phyloP scores from a whole-genome alignment of 1,139 yeast species.

The Magnusiomyces magnusii region DNA sequence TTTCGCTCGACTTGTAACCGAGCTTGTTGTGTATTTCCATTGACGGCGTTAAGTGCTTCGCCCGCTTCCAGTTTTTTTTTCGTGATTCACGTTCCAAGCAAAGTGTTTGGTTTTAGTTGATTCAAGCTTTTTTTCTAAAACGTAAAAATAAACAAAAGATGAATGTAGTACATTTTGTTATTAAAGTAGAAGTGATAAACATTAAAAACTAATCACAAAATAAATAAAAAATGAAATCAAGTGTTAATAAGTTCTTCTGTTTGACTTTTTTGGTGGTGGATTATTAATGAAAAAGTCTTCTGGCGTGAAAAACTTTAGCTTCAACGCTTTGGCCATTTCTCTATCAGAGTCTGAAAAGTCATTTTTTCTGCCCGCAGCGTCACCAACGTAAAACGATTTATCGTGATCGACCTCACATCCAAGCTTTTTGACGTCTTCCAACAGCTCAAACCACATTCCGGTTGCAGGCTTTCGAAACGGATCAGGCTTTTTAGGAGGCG shows the following conservation, averaged over 20 bases:
- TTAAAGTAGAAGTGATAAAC: background rate
- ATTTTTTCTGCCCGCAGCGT: conserved; percentile 77
- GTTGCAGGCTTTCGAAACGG: conserved; percentile 61
- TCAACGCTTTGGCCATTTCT: conserved; percentile 53
- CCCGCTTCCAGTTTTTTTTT: conserved; percentile 5
- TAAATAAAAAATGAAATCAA: no score
- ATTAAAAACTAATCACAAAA: no score
- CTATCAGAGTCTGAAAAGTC: conserved; percentile 79
- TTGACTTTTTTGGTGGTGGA: background rate
- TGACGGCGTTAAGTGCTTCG: conserved; percentile 5
- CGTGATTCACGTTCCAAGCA: background rate
- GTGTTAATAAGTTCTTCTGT: background rate
- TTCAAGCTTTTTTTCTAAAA: no score
- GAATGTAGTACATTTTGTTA: background rate
- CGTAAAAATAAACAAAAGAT: background rate
- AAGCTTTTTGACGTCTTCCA: conserved; percentile 30
- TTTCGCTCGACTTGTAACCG: conserved; percentile 17
- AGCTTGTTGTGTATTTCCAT: conserved; percentile 7
- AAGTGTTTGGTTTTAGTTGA: background rate
- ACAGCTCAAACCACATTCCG: conserved; percentile 61
- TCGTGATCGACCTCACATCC: conserved; percentile 34
- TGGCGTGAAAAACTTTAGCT: conserved; percentile 55
- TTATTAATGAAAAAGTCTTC: conserved; percentile 44
- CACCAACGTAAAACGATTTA: conserved; percentile 74
- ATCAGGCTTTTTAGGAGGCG: conserved; percentile 35